Conservation (phyloP, 2,329 filamentous ascomycete species). For the Cercospora sp. region DNA sequence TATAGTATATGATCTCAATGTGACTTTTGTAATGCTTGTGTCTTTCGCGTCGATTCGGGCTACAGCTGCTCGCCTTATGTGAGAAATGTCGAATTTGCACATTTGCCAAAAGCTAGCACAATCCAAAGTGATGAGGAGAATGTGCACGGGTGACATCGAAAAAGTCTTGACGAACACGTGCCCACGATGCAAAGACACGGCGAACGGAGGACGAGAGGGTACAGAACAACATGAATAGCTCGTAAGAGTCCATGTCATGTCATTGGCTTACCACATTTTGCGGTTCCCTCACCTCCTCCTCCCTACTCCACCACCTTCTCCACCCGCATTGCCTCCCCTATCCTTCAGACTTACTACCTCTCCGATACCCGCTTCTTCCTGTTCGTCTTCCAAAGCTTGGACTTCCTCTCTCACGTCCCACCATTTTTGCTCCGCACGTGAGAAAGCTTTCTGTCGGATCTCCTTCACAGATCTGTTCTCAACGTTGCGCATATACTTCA, state of each 20-base stretch:
- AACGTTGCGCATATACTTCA: slow-evolving; percentile 67
- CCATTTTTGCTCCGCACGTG: slow-evolving; percentile 93
- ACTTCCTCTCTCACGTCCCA: slow-evolving; percentile 98
- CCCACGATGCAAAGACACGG: neutral
- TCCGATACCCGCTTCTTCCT: slow-evolving; percentile 91
- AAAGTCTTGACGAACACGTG: too few relatives aligned
- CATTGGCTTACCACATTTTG: too few relatives aligned
- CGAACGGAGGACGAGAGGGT: neutral
- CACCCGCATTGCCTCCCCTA: slow-evolving; percentile 49
- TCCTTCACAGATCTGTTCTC: slow-evolving; percentile 81
- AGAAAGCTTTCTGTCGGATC: slow-evolving; percentile 86
- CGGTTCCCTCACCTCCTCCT: neutral
- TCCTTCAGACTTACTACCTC: slow-evolving; percentile 89
- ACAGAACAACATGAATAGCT: neutral
- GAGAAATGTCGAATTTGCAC: neutral
- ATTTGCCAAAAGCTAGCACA: neutral
- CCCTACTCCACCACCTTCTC: slow-evolving; percentile 15
- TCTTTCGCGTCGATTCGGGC: neutral
- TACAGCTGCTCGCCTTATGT: neutral
- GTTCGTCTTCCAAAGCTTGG: slow-evolving; percentile 86
- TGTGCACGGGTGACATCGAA: too few relatives aligned
- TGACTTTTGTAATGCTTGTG: neutral
- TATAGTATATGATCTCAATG: neutral
- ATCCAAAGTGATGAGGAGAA: too few relatives aligned
- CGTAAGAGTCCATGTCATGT: neutral